Evolutionary conservation across 768 basidiomycete species (phyloP).

Genomic region (Glaciozyma antarctica): DNA sequence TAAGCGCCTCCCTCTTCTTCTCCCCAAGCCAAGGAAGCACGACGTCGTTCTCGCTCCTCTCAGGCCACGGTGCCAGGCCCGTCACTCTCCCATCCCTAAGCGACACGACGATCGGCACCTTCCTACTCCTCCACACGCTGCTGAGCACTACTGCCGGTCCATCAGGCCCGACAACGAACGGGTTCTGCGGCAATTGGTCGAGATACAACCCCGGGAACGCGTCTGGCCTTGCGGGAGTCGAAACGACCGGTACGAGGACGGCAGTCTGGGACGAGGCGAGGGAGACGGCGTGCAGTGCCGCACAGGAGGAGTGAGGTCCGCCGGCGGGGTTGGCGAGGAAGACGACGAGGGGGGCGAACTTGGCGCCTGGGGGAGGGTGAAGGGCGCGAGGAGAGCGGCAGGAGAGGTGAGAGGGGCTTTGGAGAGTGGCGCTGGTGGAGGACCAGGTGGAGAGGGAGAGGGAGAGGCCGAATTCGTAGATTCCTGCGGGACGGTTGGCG

Average conservation of each 20-base stretch:
- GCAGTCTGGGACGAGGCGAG: constrained; percentile 1
- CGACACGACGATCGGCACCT: constrained; percentile 48
- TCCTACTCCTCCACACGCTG: constrained; percentile 51
- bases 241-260: constrained; percentile 45
- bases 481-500: constrained; percentile 51
- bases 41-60: constrained; percentile 43
- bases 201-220: constrained; percentile 59
- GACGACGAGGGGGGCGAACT: constrained; percentile 39
- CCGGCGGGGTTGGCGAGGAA: constrained; percentile 53
- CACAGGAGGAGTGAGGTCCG: constrained; percentile 54
- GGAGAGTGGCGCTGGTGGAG: not conserved
- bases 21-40: constrained; percentile 49
- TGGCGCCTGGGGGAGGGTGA: constrained; percentile 21
- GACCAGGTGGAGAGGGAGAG: not conserved
- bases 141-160: constrained; percentile 43
- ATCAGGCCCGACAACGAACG: constrained; percentile 40
- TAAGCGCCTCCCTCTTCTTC: constrained; percentile 25
- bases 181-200: constrained; percentile 44
- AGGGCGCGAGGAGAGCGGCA: constrained; percentile 55
- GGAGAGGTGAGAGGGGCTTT: constrained; percentile 46
- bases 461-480: constrained; percentile 48
- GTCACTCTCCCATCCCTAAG: constrained; percentile 42
- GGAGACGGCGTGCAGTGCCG: constrained; percentile 43
- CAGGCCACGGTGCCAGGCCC: constrained; percentile 50
- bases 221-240: constrained; percentile 40